Conservation (phyloP, 768 basidiomycete species). For the Leccinum uliginosum region DNA sequence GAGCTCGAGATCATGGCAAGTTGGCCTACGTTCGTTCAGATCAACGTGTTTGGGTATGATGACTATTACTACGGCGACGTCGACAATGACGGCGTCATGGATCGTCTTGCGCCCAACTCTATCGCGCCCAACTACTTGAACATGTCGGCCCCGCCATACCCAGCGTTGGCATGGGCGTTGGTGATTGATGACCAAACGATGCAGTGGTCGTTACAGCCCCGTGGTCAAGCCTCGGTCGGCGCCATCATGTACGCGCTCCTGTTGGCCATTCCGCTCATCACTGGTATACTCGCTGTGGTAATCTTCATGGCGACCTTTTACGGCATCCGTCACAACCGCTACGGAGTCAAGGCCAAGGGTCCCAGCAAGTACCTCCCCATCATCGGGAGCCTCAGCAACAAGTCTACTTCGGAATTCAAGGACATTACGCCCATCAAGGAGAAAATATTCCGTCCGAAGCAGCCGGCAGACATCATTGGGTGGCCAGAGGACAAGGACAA, state of each 20-base stretch:
- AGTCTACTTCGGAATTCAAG: conserved; percentile 69
- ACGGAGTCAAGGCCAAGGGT: conserved; percentile 72
- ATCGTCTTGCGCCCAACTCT: conserved; percentile 87
- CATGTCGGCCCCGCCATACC: conserved; percentile 84
- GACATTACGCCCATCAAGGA: conserved; percentile 59
- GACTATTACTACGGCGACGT: conserved; percentile 91
- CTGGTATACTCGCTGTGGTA: conserved; percentile 74
- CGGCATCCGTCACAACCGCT: conserved; percentile 91
- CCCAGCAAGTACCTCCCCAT: conserved; percentile 86
- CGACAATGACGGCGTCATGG: conserved; percentile 83
- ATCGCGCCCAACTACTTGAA: conserved; percentile 85
- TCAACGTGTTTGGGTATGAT: conserved; percentile 89
- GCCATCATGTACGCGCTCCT: conserved; percentile 87
- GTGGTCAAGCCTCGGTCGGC: conserved; percentile 75
- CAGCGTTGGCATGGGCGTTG: conserved; percentile 85
- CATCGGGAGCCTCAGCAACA: conserved; percentile 58
- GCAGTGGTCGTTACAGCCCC: conserved; percentile 75
- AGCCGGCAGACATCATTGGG: conserved; percentile 75
- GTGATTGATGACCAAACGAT: conserved; percentile 73
- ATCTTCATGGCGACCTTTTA: conserved; percentile 97
- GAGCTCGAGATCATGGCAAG: conserved; percentile 83
- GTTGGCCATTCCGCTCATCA: conserved; percentile 77
- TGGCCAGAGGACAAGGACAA: conserved; percentile 95
- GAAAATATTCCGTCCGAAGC: conserved; percentile 65
- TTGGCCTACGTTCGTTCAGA: conserved; percentile 88